A percentile compares a stretch with the other conserved stretches of the same genome.
Conservation (phyloP, 2,329 filamentous ascomycete species). For the Lasiodiplodia theobromae region DNA sequence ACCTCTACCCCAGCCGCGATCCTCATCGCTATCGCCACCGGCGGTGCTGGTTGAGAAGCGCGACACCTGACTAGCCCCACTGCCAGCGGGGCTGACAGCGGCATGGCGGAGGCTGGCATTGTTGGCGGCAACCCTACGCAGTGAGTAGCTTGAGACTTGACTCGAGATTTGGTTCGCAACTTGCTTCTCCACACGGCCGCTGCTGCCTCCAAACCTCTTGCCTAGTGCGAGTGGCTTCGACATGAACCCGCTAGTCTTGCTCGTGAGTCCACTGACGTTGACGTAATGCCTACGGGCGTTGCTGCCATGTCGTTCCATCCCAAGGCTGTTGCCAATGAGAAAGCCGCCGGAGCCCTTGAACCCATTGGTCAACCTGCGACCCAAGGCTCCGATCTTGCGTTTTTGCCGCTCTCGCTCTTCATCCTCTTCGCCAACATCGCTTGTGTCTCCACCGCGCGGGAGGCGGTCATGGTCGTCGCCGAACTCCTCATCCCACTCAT, state of each 20-base stretch:
- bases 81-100: not conserved
- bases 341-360: constrained; percentile 54
- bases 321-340: constrained; percentile 63
- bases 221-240: constrained; percentile 6
- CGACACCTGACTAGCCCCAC: constrained; percentile 1
- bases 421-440: constrained; percentile 43
- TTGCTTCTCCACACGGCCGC: constrained; percentile 17
- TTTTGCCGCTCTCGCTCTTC: constrained; percentile 6
- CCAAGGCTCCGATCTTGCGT: constrained; percentile 33
- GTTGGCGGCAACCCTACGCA: constrained; percentile 1
- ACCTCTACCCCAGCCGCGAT: constrained; percentile 24
- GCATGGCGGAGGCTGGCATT: not conserved
- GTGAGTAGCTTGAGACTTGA: constrained; percentile 1
- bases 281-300: constrained; percentile 52
- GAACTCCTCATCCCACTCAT: constrained; percentile 39
- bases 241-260: constrained; percentile 5
- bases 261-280: constrained; percentile 19
- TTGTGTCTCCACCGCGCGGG: constrained; percentile 56
- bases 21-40: constrained; percentile 14
- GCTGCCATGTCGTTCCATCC: constrained; percentile 58
- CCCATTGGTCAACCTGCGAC: constrained; percentile 44
- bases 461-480: constrained; percentile 36
- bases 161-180: too few relatives aligned
- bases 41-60: constrained; percentile 18
- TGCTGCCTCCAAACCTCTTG: constrained; percentile 1